Percentiles rank a stretch among this genome's conserved stretches.
These are phyloP conservation scores for Pyrenopolyporus hunteri DNA, from an alignment of 495 filamentous ascomycete genomes.

Conservation along the genomic window DNA sequence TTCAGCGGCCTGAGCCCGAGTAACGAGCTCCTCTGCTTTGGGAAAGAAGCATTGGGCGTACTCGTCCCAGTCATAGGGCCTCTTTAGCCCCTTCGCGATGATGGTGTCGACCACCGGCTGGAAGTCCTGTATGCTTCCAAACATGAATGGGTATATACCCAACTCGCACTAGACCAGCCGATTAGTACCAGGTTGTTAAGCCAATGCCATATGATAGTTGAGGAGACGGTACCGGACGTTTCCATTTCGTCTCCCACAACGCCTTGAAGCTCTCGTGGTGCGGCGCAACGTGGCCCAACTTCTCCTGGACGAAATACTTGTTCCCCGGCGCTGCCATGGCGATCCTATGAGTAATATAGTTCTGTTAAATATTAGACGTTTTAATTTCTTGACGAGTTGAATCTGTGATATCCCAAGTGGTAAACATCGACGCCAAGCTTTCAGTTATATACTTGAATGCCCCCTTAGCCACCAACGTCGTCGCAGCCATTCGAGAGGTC, in stretches of 20 bases:
- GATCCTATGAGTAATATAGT: background rate
- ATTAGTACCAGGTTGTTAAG: background rate
- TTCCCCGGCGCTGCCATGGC: slow-evolving; percentile 36
- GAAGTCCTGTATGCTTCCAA: slow-evolving; percentile 67
- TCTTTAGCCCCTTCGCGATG: slow-evolving; percentile 41
- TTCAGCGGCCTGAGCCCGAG: slow-evolving; percentile 54
- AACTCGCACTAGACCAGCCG: slow-evolving; percentile 53
- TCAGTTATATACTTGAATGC: no score
- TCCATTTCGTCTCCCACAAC: slow-evolving; percentile 80
- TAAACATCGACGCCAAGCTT: no score
- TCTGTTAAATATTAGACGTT: background rate
- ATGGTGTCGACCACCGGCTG: slow-evolving; percentile 62
- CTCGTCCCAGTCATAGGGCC: slow-evolving; percentile 58
- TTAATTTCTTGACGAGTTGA: background rate
- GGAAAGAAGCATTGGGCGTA: slow-evolving; percentile 69
- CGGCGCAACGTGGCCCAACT: slow-evolving; percentile 23
- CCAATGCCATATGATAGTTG: background rate
- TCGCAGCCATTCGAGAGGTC: no score
- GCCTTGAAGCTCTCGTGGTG: slow-evolving; percentile 72
- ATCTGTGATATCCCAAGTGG: no score
- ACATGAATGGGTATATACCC: slow-evolving; percentile 79
- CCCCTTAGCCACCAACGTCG: no score
- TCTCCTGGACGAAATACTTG: slow-evolving; percentile 37
- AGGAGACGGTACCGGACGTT: slow-evolving; percentile 55
- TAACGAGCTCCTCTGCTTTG: slow-evolving; percentile 59